Evolutionary conservation across 2,329 filamentous ascomycete genomes (phyloP), one percentile per base, ranked within the genome.

Genomic region (Trichoderma harzianum): DNA sequence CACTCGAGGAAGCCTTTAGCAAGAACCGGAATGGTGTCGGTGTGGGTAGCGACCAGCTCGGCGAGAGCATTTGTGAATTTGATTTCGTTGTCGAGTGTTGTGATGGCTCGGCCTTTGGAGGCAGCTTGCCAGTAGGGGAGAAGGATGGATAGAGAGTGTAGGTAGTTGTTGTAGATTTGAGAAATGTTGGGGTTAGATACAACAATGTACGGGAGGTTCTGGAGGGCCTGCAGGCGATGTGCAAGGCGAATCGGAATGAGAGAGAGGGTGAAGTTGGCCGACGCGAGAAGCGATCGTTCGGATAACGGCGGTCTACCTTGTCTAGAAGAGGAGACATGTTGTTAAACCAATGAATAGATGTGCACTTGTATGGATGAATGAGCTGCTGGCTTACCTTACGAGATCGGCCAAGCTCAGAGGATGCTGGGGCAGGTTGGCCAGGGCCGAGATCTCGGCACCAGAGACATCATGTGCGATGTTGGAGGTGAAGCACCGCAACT

Each of bases 171-270:
- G 85, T 98, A 97, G 75, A 99, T 99, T 77, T 92, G 91, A 30
- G 92, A 93, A 76, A 99, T 94, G 80, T 98, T 94, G 1, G 94
- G 93, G 80, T 99, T 98, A n/a, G 95, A 95, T 30, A 99, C 96
- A 70, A 99, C 95, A 75, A 99, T 98, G 82, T 95, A 99, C 0
- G 96, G 96, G 10, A 99, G 89, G 79, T 97, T 97, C 74, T 95
- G 92, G 21, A 99, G 86, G 57, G 94, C 94, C 80, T 97, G 93
- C 75, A 99, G 97, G 71, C 96, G 93, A 80, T 97, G 94, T 30
- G 96, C 96, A 30, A 99, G 90, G 47, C 96, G 93, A 64, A 96
- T 93, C 16, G 96, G 96, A 11, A 98, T 90, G 68, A 98, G 92
- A 32, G 92, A 93, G 75, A 98, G 91, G 14, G 96, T 97, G 84